Percentiles rank a stretch among this genome's conserved stretches.
phyloP scores from a whole-genome alignment of 2,329 filamentous ascomycete species.

The Fusarium xylarioides region DNA sequence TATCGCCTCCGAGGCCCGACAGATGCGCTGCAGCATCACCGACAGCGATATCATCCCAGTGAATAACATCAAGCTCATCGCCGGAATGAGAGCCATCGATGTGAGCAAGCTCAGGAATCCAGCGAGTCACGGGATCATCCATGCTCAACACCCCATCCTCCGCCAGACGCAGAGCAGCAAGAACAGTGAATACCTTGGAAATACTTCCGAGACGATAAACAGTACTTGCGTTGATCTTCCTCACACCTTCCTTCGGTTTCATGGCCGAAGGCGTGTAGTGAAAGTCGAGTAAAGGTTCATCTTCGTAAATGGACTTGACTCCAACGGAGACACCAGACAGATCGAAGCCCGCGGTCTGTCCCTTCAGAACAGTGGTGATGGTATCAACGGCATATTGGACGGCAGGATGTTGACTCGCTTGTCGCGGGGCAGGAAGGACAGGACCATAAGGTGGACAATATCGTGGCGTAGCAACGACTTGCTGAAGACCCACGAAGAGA shows the following conservation, averaged over 20 bases:
- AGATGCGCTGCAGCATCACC: neutral
- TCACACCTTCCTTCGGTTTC: neutral
- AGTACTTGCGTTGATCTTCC: neutral
- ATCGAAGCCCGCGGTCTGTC: neutral
- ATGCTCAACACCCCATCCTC: neutral
- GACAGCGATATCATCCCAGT: neutral
- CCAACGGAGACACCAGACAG: neutral
- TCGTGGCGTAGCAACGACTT: neutral
- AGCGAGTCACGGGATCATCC: neutral
- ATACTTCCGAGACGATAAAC: slow-evolving; percentile 13
- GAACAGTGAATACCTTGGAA: neutral
- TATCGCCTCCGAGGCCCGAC: neutral
- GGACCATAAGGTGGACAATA: slow-evolving; percentile 9
- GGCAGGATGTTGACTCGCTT: neutral
- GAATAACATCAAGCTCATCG: neutral
- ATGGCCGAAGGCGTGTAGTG: neutral
- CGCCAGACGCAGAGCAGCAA: neutral
- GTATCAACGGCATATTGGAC: neutral
- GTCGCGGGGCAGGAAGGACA: neutral
- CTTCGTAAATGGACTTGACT: neutral
- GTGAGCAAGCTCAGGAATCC: neutral
- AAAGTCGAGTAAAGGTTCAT: neutral
- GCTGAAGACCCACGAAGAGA: neutral
- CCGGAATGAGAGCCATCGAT: rapidly evolving
- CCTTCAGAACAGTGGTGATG: neutral